Conservation (phyloP, 1,139 yeast genomes). For the Kodamaea plutei region DNA sequence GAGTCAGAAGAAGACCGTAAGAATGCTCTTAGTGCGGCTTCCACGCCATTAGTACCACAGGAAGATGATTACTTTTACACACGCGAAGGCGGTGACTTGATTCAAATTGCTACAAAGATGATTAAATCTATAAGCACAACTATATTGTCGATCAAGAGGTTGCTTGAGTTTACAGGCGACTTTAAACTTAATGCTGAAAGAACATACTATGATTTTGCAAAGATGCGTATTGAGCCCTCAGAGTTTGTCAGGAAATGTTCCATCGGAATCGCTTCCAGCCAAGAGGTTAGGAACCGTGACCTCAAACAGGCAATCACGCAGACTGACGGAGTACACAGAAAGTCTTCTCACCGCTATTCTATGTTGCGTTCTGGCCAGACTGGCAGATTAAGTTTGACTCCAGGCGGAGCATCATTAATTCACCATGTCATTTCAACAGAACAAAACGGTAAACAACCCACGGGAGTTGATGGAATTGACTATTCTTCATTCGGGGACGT, state of each 20-base stretch:
- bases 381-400: conserved; percentile 49
- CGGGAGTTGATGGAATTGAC: conserved; percentile 16
- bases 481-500: conserved; percentile 30
- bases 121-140: conserved; percentile 52
- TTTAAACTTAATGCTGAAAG: conserved; percentile 63
- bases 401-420: conserved; percentile 55
- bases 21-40: conserved; percentile 7
- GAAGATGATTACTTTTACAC: conserved; percentile 49
- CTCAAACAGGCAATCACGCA: conserved; percentile 14
- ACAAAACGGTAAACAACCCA: no score
- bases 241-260: conserved; percentile 63
- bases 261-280: conserved; percentile 51
- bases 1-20: conserved; percentile 29
- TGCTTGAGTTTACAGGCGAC: conserved; percentile 60
- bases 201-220: conserved; percentile 67
- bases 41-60: conserved; percentile 3
- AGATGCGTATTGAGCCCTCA: conserved; percentile 55
- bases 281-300: conserved; percentile 19
- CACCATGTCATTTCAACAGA: conserved; percentile 46
- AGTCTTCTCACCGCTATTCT: conserved; percentile 46
- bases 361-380: conserved; percentile 57
- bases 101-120: conserved; percentile 62
- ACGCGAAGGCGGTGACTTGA: conserved; percentile 62
- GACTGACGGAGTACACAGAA: conserved; percentile 2
- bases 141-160: conserved; percentile 39